Evolutionary conservation across 352 stramenopile species (phyloP), one percentile per base, ranked within the genome.

Genomic region (Globisporangium yorkense): DNA sequence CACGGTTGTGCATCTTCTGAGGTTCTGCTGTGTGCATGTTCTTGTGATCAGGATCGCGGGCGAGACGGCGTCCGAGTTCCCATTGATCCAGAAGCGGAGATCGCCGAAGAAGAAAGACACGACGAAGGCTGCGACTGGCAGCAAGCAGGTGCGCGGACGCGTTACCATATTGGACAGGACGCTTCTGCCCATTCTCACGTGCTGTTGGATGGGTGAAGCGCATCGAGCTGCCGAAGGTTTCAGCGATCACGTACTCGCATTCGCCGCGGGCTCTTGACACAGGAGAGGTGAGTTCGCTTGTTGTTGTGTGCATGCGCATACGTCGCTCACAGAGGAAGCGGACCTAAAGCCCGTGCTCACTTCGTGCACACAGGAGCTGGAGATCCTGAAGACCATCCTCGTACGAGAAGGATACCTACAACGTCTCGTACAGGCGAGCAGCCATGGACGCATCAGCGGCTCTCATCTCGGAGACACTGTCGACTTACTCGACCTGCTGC

Each of bases 311-410:
- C 9, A 0, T 31, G 20, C 15, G 2, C 15, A 15, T 45, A 27
- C 24, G 24, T 44, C 16, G 20, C 21, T 47, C 18, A 54, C 29
- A 20, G 13, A 16, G 5, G 9, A 37, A 37, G 33, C 33, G 33
- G 12, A 37, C 9, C 9, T 37, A 10, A 37, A 37, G 33, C 33
- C 33, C 1, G 12, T 31, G 13, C 31, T 27, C 24, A 12, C 21
- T 39, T 40, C 18, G 18, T n/a, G 8, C 37, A 7, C 24, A 27
- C 31, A 92, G 75, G 89, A 97, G 51, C 70, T 97, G 20, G 88
- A 97, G 49, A 72, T 95, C 16, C 69, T 96, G 46, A 97, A 97
- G 51, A 84, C 76, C 54, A 92, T 96, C 44, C 76, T 97, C 31
- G 75, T 97, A 0, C 78, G 89, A 8, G 89, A 97, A 75, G 88